Percentiles rank a stretch among this genome's conserved stretches.
phyloP scores from a whole-genome alignment of 306 rosid genomes.

The Castanea sativa region DNA sequence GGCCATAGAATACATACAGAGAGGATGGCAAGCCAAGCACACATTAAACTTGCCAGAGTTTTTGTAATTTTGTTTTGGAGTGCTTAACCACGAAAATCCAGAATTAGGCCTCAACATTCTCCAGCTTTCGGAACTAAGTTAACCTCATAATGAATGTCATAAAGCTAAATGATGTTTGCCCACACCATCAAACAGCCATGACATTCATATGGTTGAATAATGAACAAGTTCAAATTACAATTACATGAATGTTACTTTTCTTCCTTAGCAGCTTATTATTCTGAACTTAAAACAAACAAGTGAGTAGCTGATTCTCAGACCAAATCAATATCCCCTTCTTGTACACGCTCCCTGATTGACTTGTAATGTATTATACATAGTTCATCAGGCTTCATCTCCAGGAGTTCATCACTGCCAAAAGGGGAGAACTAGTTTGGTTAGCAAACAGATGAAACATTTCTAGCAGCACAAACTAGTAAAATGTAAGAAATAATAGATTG shows the following conservation, averaged over 20 bases:
- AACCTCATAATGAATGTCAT: background rate
- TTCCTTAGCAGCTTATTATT: background rate
- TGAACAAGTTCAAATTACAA: background rate
- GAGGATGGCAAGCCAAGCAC: background rate
- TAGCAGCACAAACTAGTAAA: background rate
- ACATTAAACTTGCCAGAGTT: background rate
- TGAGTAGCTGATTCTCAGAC: background rate
- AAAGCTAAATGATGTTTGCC: background rate
- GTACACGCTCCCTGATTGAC: constrained; percentile 75
- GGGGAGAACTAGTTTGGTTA: background rate
- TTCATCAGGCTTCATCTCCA: constrained; percentile 58
- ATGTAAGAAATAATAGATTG: constrained; percentile 27
- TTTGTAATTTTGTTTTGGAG: too few relatives aligned
- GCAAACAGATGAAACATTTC: background rate
- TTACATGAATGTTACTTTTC: background rate
- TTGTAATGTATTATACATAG: constrained; percentile 80
- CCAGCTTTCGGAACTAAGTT: background rate
- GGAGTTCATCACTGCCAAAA: constrained; percentile 45
- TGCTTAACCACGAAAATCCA: too few relatives aligned
- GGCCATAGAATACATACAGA: background rate
- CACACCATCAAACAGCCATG: background rate
- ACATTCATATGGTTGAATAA: background rate
- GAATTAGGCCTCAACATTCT: background rate
- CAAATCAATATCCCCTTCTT: constrained; percentile 74
- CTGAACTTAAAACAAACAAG: background rate